Base-by-base conservation (phyloP, 2,329 filamentous ascomycete genomes). In the Nemania sp. region DNA sequence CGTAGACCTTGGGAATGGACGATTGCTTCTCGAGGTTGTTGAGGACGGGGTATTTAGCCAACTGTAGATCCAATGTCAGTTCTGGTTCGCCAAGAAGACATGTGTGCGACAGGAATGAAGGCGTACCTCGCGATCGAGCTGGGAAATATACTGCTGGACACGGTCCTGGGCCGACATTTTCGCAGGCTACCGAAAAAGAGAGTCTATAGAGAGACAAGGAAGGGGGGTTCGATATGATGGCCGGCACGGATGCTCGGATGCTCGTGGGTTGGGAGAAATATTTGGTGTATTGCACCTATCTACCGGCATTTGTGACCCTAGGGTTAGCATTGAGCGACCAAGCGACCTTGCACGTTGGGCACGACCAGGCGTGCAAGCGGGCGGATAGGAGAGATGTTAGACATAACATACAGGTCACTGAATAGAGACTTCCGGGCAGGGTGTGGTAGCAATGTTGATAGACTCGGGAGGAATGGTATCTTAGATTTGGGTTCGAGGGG, bases 11-110 rank as follows among this genome's bases (percentile, higher is more conserved):
- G 75, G 91, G 91, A 52, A 95, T 84, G 60, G 85, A 87, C 67
- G 89, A 90, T 78, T 90, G 87, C 84, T 88, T 90, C 86, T 96
- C 91, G 72, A 95, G 84, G 80, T 94, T 92, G 84, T 88, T 90
- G 76, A 95, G 85, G 72, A 84, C 79, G 71, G 89, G 89, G 81
- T 95, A 95, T 79, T 93, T 94, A 77, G 90, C 91, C 68, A 95
- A 87, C 91, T 95, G 76, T 70, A 60, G 48, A 53, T 59, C 49
- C 61, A 48, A 58, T 56, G 50, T 65, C 42, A 64, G 71, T 43
- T 67, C 65, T 61, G 39, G 29, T 48, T 40, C 43, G 54, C 62
- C 67, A 66, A 64, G 57, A 60, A 62, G 18, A 45, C 58, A 56
- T 48, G 54, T 21, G 21, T 35, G 37, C 15, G 17, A 48, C 25